A percentile compares a stretch with the other conserved stretches of the same genome.
These are phyloP conservation scores for Piper betle DNA, from an alignment of 164 flowering plant species.

Conservation along the genomic window DNA sequence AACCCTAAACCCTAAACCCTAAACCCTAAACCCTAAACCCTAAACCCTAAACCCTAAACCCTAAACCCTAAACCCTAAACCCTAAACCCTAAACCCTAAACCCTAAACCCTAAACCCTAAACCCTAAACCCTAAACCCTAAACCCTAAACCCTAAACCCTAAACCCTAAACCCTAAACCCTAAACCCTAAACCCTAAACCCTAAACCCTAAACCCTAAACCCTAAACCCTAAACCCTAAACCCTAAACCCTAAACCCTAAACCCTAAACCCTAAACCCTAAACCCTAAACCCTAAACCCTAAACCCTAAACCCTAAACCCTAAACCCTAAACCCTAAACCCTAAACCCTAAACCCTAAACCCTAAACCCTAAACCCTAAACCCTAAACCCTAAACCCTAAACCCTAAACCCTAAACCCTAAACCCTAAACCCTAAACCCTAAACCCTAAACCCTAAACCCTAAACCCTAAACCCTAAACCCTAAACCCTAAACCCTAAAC, in stretches of 20 bases:
- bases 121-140: constrained; percentile 8
- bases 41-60: constrained; percentile 7
- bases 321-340: constrained; percentile 6
- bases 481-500: not conserved
- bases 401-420: constrained; percentile 5
- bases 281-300: constrained; percentile 8
- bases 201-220: constrained; percentile 2
- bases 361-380: constrained; percentile 1
- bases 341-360: constrained; percentile 1
- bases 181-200: constrained; percentile 2
- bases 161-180: constrained; percentile 4
- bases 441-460: constrained; percentile 5
- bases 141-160: constrained; percentile 9
- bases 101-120: not conserved
- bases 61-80: constrained; percentile 7
- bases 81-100: constrained; percentile 4
- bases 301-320: constrained; percentile 6
- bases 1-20: constrained; percentile 2
- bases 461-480: constrained; percentile 2
- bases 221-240: constrained; percentile 4
- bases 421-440: constrained; percentile 4
- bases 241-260: constrained; percentile 5
- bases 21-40: constrained; percentile 3
- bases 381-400: constrained; percentile 4
- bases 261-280: constrained; percentile 9